Base-by-base conservation (phyloP, 2,329 filamentous ascomycete species). In the Monosporascus sp. region DNA sequence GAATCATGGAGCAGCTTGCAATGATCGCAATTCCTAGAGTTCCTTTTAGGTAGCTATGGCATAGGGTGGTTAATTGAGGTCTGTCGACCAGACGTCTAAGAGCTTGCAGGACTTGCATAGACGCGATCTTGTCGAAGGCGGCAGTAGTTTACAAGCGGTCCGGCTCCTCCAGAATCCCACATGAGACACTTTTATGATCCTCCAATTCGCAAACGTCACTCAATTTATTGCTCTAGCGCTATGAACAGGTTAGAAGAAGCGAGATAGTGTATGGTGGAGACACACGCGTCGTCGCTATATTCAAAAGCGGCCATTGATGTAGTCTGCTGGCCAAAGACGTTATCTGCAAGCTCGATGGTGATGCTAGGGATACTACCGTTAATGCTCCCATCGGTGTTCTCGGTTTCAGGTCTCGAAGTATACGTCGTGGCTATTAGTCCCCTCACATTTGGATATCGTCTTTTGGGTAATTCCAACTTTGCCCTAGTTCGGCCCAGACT, bases 121-220 rank as follows among this genome's bases (percentile, higher is more conserved):
- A 11, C 20, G 39, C 15, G 31, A 20, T 14, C 43, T 18, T 20
- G 7, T 17, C 24, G 48, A 45, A 20, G 18, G 7, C 9, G 47
- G 46, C n/a, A 38, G 50, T n/a, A 49, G 45, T 24, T 27, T 20
- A 35, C n/a, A 3, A n/a, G 41, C 54, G 53, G 11, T 38, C 37
- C 24, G 51, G 11, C 18, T 45, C 15, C 6, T 52, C 25, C 27
- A 57, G 43, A 5, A 55, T 45, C 11, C 35, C 31, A 7, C 35
- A 43, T 7, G 43, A 51, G 35, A 57, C 54, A 8, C 31, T 36
- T 37, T 57, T 51, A 46, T 59, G 51, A 11, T 52, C 31, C 18
- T 41, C 27, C 1, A 53, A 51, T 17, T 50, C 44, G 53, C 53
- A 59, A n/a, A 27, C 22, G 25, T 57, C 51, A 49, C 54, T 39